Conservation (phyloP, 1,284 basidiomycete genomes). For the Cystobasidium sp. region DNA sequence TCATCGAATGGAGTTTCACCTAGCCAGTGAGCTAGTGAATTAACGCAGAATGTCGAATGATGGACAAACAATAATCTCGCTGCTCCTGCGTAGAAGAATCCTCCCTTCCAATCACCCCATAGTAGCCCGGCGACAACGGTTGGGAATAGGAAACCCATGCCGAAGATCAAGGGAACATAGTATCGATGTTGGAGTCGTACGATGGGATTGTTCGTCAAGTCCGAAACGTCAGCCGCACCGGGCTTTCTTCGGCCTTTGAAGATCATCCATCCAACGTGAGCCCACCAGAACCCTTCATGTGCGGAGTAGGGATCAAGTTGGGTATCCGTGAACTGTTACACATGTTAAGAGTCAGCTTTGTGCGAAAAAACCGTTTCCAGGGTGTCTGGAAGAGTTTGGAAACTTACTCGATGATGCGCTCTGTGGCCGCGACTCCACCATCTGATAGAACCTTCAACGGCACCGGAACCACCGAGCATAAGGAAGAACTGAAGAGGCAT, state of each 20-base stretch:
- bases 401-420: too few relatives aligned
- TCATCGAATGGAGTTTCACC: slow-evolving; percentile 90
- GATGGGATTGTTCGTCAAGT: slow-evolving; percentile 75
- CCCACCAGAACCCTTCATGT: slow-evolving; percentile 73
- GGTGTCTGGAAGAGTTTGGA: too few relatives aligned
- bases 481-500: slow-evolving; percentile 76
- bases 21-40: slow-evolving; percentile 92
- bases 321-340: too few relatives aligned
- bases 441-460: slow-evolving; percentile 86
- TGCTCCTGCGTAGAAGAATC: slow-evolving; percentile 83
- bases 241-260: slow-evolving; percentile 84
- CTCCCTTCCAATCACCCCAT: slow-evolving; percentile 84
- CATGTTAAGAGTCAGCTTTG: too few relatives aligned
- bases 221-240: slow-evolving; percentile 84
- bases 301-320: slow-evolving; percentile 93
- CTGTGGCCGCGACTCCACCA: slow-evolving; percentile 96
- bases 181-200: slow-evolving; percentile 85
- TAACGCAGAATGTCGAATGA: slow-evolving; percentile 94
- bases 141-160: slow-evolving; percentile 75
- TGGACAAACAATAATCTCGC: slow-evolving; percentile 83
- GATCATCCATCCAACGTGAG: slow-evolving; percentile 92
- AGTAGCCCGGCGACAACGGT: slow-evolving; percentile 74
- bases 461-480: slow-evolving; percentile 77
- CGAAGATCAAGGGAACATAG: slow-evolving; percentile 73
- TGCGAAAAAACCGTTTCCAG: too few relatives aligned